Evolutionary conservation across 2,329 filamentous ascomycete genomes (phyloP), one percentile per base, ranked within the genome.

Genomic region (Monilinia polystroma): DNA sequence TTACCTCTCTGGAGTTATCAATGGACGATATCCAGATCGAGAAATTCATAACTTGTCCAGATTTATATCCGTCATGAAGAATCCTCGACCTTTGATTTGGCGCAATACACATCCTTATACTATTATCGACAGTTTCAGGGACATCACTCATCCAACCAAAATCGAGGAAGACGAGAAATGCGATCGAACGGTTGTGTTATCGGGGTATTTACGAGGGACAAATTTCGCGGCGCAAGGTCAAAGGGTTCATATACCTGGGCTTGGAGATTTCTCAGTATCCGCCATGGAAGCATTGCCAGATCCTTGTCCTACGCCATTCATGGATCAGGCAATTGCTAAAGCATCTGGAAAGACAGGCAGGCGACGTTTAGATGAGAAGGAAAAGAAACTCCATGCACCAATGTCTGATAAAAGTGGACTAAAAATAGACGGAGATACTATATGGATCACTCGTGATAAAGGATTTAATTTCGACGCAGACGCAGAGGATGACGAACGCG

Each of bases 61-160:
- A 66, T 99, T 99, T 78, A 83, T 99, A 71, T 96, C 92, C 26
- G 93, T 99, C 72, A 99, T 99, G 96, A 99, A 99, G 83, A 99
- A 97, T 76, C 94, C 96, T 5, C 86, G 95, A 68, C 95, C 95
- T n/a, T 82, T 99, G 41, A 84, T 99, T 53, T 99, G 95, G 94
- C 86, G 96, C 68, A 99, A 99, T 77, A 90, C 92, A 1, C 95
- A 99, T 81, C 93, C 94, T 5, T 99, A 99, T 78, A 88, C 92
- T 67, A 82, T 99, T 65, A 91, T 95, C 67, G 95, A 99, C 80
- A 92, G 93, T 70, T 96, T 98, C 79, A 85, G 96, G 73, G 95
- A 99, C 78, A 88, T 99, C 64, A 99, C 95, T 0, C 92, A 96
- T 47, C 95, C 96, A 0, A 96, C 92, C 12, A 87, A 90, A 72